phyloP scores from a whole-genome alignment of 2,329 filamentous ascomycete genomes.

The Fusarium equiseti region DNA sequence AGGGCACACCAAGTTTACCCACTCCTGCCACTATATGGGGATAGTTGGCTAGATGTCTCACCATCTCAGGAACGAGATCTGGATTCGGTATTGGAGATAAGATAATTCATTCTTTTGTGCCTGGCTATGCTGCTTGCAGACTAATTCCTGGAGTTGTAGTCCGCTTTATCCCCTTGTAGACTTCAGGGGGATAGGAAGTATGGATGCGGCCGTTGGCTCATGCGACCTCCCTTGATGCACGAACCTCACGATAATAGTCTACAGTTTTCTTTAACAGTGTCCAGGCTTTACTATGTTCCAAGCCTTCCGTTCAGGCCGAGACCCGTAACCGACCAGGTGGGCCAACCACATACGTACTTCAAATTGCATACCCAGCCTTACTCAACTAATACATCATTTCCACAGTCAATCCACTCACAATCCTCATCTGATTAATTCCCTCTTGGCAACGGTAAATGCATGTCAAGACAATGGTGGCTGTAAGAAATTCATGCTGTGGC shows the following conservation, averaged over 20 bases:
- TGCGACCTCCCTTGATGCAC: slow-evolving; percentile 5
- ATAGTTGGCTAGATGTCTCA: slow-evolving; percentile 27
- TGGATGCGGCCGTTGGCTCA: not conserved
- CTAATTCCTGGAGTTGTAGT: not conserved
- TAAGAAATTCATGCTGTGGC: not conserved
- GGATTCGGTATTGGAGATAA: not conserved
- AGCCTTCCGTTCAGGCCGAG: not conserved
- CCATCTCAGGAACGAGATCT: slow-evolving; percentile 4
- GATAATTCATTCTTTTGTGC: slow-evolving; percentile 8
- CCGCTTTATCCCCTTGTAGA: not conserved
- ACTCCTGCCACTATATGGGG: not conserved
- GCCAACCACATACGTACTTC: too few species aligned
- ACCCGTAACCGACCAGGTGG: not conserved
- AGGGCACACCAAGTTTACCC: slow-evolving; percentile 17
- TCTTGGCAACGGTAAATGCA: too few species aligned
- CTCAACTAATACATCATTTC: not conserved
- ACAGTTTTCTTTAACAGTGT: too few species aligned
- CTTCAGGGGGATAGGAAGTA: not conserved
- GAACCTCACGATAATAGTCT: not conserved
- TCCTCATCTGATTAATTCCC: not conserved
- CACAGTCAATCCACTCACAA: not conserved
- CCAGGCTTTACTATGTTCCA: not conserved
- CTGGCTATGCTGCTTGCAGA: slow-evolving; percentile 10
- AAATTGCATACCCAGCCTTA: not conserved
- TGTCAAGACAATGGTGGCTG: not conserved